These are phyloP conservation scores for Podaxis carcinomalis DNA, from an alignment of 768 basidiomycete species.

Conservation along the genomic window DNA sequence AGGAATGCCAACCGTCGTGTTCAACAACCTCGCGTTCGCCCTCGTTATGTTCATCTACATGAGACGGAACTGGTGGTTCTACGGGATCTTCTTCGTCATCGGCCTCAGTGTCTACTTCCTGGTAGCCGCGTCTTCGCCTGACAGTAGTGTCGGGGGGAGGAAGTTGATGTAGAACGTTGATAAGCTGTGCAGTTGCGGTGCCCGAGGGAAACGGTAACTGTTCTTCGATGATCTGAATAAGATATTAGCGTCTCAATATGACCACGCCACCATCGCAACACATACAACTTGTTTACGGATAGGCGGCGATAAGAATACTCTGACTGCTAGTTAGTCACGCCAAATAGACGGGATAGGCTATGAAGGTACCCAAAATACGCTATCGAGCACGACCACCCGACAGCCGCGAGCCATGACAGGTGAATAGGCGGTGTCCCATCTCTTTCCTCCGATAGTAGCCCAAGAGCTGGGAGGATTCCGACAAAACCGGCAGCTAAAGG, in stretches of 20 bases:
- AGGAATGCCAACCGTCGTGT: slow-evolving; percentile 71
- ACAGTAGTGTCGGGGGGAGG: slow-evolving; percentile 60
- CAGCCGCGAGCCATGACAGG: slow-evolving; percentile 67
- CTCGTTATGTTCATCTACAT: slow-evolving; percentile 23
- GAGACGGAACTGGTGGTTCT: slow-evolving; percentile 4
- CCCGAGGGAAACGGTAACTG: slow-evolving; percentile 93
- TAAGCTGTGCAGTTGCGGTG: slow-evolving; percentile 93
- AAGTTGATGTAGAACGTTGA: slow-evolving; percentile 80
- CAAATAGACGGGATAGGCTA: background rate
- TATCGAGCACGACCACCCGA: slow-evolving; percentile 85
- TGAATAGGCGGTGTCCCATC: slow-evolving; percentile 78
- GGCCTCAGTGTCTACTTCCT: slow-evolving; percentile 33
- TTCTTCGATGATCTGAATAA: slow-evolving; percentile 81
- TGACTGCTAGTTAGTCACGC: slow-evolving; percentile 21
- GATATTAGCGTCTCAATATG: background rate
- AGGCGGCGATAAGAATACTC: slow-evolving; percentile 95
- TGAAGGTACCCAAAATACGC: slow-evolving; percentile 82
- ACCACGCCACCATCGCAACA: slow-evolving; percentile 8
- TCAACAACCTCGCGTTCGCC: slow-evolving; percentile 47
- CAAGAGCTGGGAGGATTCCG: slow-evolving; percentile 88
- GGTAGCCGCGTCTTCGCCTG: slow-evolving; percentile 57
- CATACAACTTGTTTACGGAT: slow-evolving; percentile 90
- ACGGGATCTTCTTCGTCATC: slow-evolving; percentile 16
- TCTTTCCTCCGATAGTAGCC: slow-evolving; percentile 63
- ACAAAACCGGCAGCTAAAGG: slow-evolving; percentile 85